Base-by-base conservation (phyloP, 2,329 filamentous ascomycete species). In the Thielaviopsis ethacetica region DNA sequence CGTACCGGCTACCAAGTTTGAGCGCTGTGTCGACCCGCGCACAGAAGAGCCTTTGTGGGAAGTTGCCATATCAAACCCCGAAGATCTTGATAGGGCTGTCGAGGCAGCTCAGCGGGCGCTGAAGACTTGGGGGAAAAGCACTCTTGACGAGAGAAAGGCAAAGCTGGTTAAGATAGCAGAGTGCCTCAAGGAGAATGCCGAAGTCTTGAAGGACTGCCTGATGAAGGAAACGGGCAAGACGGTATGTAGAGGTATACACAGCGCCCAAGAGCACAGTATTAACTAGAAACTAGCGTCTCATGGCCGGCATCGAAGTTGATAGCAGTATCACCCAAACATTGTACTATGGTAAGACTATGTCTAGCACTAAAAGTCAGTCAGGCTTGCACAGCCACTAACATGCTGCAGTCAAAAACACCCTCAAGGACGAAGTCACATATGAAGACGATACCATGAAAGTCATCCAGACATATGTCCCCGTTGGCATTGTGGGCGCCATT, bases 401-500 rank as follows among this genome's bases (percentile, higher is more conserved):
- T 13, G n/a, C 34, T 41, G 26, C 41, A 56, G 54, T 38, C 30
- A 49, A 53, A 15, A 56, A 58, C 22, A 56, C 24, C 21, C 52
- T 54, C 51, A 54, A 59, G 1, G 63, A 63, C 4, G 63, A 65
- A 53, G 44, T 63, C 10, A 50, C 62, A 12, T 59, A 62, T 54
- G 63, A 64, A 38, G 57, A 64, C 15, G 68, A 71, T 1, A 67
- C 67, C 41, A 62, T 63, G 50, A 64, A 62, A 26, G 58, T 71
- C 55, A 66, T 67, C 44, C 63, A 63, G 12, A 72, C 3, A 68
- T 72, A 71, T 62, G 66, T 65, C 1, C 74, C 74, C 0, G 64
- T 76, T 21, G 75, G 75, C 1, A 71, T 76, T 2, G 67, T 66
- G 3, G 62, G 61, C 6, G 78, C 70, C 15, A 79, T 81, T 38